Conservation (phyloP, 2,329 filamentous ascomycete genomes). For the Nothopassalora personata region DNA sequence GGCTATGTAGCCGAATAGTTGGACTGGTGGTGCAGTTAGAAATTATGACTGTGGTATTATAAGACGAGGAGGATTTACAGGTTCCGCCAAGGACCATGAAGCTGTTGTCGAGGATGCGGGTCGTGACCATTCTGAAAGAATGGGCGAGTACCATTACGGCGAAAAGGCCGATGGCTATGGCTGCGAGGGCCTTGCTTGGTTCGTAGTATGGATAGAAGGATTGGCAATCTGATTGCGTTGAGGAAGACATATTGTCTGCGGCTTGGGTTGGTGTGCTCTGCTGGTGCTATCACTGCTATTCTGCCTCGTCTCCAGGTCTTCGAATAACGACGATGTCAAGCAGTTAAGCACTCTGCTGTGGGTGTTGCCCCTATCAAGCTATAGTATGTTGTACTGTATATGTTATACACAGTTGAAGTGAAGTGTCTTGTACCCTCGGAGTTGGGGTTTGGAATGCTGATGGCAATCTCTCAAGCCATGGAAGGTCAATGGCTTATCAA, state of each 20-base stretch:
- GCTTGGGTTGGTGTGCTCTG: no score
- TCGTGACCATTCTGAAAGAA: not conserved
- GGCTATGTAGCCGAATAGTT: conserved; percentile 3
- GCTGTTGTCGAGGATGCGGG: conserved; percentile 4
- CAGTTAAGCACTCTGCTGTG: no score
- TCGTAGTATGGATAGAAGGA: conserved; percentile 2
- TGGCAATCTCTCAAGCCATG: no score
- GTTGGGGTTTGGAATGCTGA: no score
- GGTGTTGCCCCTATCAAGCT: no score
- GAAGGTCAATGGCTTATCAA: no score
- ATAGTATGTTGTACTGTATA: no score
- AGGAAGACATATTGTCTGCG: not conserved
- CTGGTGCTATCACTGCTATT: no score
- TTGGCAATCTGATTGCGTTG: not conserved
- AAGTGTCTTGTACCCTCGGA: no score
- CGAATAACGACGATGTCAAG: no score
- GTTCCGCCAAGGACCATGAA: conserved; percentile 8
- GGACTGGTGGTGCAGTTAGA: not conserved
- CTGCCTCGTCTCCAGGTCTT: no score
- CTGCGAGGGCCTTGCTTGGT: conserved; percentile 5
- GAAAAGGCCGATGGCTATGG: conserved; percentile 7
- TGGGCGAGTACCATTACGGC: not conserved
- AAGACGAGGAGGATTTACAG: not conserved
- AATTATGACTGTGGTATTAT: not conserved
- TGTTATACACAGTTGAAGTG: no score